Conservation (phyloP, 805 yeast species). For the Ogataea paradorogensis region DNA sequence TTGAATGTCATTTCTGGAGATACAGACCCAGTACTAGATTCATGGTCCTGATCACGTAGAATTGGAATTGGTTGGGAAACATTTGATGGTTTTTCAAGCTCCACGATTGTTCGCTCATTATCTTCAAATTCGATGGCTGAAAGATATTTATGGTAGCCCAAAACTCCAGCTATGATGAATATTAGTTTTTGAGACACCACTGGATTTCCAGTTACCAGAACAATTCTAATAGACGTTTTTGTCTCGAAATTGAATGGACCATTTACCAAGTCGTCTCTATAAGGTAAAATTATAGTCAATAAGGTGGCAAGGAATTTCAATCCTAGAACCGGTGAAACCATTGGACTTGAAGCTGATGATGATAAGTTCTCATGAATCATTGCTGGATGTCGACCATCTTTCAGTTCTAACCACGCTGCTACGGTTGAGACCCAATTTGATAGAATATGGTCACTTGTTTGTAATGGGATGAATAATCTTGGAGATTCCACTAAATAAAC, state of each 20-base stretch:
- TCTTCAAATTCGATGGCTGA: neutral
- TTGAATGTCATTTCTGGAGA: conserved; percentile 18
- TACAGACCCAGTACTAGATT: conserved; percentile 7
- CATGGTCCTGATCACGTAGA: conserved; percentile 9
- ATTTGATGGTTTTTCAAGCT: conserved; percentile 3
- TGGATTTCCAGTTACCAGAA: conserved; percentile 55
- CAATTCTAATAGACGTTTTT: conserved; percentile 39
- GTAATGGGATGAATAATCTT: conserved; percentile 42
- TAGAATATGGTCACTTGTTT: conserved; percentile 38
- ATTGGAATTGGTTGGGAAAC: conserved; percentile 25
- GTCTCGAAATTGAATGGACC: conserved; percentile 32
- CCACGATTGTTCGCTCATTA: neutral
- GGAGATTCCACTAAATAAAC: conserved; percentile 44
- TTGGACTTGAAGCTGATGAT: conserved; percentile 2
- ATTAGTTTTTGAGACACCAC: conserved; percentile 53
- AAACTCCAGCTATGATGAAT: conserved; percentile 49
- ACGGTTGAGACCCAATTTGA: conserved; percentile 52
- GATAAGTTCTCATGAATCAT: conserved; percentile 7
- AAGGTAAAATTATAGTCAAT: conserved; percentile 43
- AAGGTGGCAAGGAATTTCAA: conserved; percentile 46
- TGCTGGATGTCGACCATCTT: conserved; percentile 38
- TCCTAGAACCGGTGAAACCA: conserved; percentile 8
- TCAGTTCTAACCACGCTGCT: conserved; percentile 53
- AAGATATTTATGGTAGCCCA: conserved; percentile 36
- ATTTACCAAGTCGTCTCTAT: conserved; percentile 33